Evolutionary conservation across 495 filamentous ascomycete genomes (phyloP).

Genomic region (Aspergillus avenaceus): DNA sequence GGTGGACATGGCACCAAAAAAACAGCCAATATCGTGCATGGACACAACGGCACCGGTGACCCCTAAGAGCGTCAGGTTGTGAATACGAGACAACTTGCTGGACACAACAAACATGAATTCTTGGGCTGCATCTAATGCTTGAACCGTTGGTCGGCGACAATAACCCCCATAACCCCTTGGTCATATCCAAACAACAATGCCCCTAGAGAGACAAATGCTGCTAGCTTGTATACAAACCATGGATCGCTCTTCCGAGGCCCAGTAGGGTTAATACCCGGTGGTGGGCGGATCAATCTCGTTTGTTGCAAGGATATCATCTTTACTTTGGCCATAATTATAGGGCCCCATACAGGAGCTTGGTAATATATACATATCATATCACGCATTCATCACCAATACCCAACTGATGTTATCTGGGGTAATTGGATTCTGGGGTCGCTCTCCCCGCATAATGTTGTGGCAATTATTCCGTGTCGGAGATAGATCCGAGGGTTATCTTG

Average conservation of each 20-base stretch:
- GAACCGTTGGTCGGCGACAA: conserved; percentile 44
- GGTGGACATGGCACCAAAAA: conserved; percentile 58
- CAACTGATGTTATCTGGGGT: no score
- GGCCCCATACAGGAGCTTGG: no score
- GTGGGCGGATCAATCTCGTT: conserved; percentile 16
- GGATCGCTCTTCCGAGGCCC: conserved; percentile 2
- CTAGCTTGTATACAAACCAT: conserved; percentile 15
- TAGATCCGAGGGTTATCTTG: not conserved
- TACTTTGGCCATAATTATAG: no score
- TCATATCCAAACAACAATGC: conserved; percentile 66
- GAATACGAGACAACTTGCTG: not conserved
- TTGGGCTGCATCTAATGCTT: conserved; percentile 20
- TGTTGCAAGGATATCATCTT: conserved; percentile 8
- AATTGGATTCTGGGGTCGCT: no score
- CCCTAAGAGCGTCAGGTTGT: conserved; percentile 6
- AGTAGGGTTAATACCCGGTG: conserved; percentile 4
- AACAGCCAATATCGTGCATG: conserved; percentile 56
- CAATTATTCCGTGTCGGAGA: not conserved
- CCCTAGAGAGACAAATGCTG: conserved; percentile 54
- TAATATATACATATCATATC: no score
- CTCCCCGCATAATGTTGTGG: not conserved
- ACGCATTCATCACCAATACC: no score
- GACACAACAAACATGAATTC: conserved; percentile 10
- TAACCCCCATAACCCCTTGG: conserved; percentile 65
- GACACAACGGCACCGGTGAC: conserved; percentile 30